Conservation (phyloP, 1,284 basidiomycete species). For the Agroathelia rolfsii region DNA sequence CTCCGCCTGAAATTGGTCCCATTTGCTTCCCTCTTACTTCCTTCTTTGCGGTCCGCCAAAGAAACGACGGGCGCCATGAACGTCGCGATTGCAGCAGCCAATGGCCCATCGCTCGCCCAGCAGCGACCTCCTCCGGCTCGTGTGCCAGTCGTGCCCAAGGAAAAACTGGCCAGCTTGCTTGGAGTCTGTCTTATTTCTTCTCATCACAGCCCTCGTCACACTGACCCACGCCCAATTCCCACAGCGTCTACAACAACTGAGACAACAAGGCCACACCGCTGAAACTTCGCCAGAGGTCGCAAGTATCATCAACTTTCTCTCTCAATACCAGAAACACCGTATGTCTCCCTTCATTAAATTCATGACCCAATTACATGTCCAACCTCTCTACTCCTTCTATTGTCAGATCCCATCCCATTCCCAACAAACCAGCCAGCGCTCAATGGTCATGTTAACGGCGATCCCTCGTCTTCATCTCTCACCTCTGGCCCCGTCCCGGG, state of each 20-base stretch:
- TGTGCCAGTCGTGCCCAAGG: slow-evolving; percentile 20
- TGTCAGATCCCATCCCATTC: slow-evolving; percentile 12
- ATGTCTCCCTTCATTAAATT: slow-evolving; percentile 4
- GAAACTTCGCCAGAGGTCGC: slow-evolving; percentile 27
- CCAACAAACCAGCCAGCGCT: slow-evolving; percentile 14
- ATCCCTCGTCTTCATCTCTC: slow-evolving; percentile 14
- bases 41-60: too few relatives aligned
- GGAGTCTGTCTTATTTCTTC: background rate
- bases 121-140: slow-evolving; percentile 26
- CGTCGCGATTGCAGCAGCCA: slow-evolving; percentile 32
- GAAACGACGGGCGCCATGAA: too few relatives aligned
- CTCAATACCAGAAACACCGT: slow-evolving; percentile 14
- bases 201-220: background rate
- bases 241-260: slow-evolving; percentile 25
- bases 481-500: slow-evolving; percentile 19
- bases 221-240: too few relatives aligned
- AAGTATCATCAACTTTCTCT: slow-evolving; percentile 21
- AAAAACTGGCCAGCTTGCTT: background rate
- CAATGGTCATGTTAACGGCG: slow-evolving; percentile 19
- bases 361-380: slow-evolving; percentile 8
- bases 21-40: slow-evolving; percentile 7
- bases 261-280: slow-evolving; percentile 21
- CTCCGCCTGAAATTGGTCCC: too few relatives aligned
- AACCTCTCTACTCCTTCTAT: slow-evolving; percentile 12
- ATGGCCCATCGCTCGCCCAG: slow-evolving; percentile 25